These are phyloP conservation scores for Trichophyton rubrum DNA, from an alignment of 2,329 filamentous ascomycete species.

Conservation along the genomic window DNA sequence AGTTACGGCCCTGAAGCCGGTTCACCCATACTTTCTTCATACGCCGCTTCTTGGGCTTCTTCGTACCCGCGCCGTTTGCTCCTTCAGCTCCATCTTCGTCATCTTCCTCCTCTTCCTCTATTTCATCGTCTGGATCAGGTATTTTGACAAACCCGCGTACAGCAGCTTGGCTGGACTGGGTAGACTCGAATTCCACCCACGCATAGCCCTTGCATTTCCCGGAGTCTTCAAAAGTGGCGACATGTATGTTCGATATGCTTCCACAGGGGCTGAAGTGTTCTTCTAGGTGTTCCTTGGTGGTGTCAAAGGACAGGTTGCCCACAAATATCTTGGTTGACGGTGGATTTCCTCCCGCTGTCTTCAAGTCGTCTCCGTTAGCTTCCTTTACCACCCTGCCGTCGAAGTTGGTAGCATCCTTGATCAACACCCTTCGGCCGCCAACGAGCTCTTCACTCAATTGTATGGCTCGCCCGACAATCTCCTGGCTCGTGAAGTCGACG, in stretches of 20 bases:
- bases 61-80: constrained; percentile 30
- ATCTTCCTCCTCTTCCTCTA: constrained; percentile 37
- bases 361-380: constrained; percentile 24
- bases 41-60: constrained; percentile 44
- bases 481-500: constrained; percentile 65
- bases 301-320: constrained; percentile 74
- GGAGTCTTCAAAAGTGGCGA: constrained; percentile 91
- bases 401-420: constrained; percentile 85
- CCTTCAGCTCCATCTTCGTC: constrained; percentile 40
- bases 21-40: constrained; percentile 71
- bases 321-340: constrained; percentile 77
- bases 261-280: constrained; percentile 80
- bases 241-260: constrained; percentile 65
- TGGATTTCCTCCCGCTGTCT: constrained; percentile 30
- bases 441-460: constrained; percentile 75
- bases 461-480: constrained; percentile 63
- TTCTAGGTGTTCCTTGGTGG: constrained; percentile 65
- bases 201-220: constrained; percentile 97
- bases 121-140: constrained; percentile 31
- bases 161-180: constrained; percentile 60
- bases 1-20: constrained; percentile 60
- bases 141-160: constrained; percentile 72
- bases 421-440: constrained; percentile 65
- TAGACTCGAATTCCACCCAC: constrained; percentile 80
- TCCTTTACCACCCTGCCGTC: constrained; percentile 72